phyloP scores from a whole-genome alignment of 2,329 filamentous ascomycete species.

The Xylaria sp. region DNA sequence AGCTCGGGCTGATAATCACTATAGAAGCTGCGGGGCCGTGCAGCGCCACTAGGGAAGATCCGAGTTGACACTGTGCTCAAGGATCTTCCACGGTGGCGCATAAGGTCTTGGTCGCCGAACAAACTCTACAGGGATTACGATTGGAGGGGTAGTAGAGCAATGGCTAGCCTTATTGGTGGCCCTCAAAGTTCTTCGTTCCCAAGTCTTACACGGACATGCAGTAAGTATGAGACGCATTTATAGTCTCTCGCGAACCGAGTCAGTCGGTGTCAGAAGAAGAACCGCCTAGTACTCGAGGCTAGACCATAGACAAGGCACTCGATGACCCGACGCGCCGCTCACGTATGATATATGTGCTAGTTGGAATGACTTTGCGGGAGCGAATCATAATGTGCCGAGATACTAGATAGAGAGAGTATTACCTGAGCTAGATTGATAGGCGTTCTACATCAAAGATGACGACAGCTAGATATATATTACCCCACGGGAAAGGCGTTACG shows the following conservation, averaged over 20 bases:
- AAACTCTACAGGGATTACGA: conserved; percentile 3
- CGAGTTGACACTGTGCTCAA: neutral
- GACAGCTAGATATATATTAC: conserved; percentile 5
- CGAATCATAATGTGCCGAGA: neutral
- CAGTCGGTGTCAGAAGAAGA: neutral
- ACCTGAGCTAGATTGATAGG: neutral
- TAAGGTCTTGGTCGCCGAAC: conserved; percentile 4
- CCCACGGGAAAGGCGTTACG: neutral
- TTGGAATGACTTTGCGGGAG: neutral
- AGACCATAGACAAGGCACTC: neutral
- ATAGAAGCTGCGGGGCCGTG: neutral
- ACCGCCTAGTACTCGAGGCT: neutral
- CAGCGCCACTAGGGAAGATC: neutral
- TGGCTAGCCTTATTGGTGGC: conserved; percentile 2
- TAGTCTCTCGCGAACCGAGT: neutral
- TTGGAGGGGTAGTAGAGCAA: neutral
- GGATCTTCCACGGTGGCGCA: neutral
- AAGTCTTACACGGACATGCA: neutral
- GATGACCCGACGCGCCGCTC: neutral
- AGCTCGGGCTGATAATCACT: conserved; percentile 11
- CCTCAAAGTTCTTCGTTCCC: neutral
- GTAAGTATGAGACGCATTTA: neutral
- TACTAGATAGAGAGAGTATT: neutral
- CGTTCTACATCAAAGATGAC: conserved; percentile 1
- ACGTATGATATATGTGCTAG: neutral